Conservation (phyloP, 352 stramenopile genomes). For the Ophiocytium majus region DNA sequence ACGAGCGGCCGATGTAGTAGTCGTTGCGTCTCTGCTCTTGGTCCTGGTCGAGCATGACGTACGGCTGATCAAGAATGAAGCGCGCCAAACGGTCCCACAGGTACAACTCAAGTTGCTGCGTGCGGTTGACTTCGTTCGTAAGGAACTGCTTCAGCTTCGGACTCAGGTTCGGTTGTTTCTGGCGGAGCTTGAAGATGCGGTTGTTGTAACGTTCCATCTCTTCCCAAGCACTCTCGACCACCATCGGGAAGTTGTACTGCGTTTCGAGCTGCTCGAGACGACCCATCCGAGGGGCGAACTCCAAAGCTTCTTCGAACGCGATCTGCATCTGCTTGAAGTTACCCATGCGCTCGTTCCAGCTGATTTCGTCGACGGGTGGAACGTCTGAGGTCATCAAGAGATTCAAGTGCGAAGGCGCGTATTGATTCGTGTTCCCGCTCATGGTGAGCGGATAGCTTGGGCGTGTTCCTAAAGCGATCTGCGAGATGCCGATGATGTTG, state of each 20-base stretch:
- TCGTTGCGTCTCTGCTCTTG: not conserved
- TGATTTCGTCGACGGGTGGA: not conserved
- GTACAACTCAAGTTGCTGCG: constrained; percentile 3
- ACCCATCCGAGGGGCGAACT: not conserved
- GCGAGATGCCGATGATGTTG: not conserved
- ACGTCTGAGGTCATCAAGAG: not conserved
- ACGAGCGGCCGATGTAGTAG: constrained; percentile 7
- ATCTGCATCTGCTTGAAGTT: constrained; percentile 8
- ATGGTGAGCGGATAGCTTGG: not conserved
- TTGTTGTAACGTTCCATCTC: constrained; percentile 6
- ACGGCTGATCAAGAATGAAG: not conserved
- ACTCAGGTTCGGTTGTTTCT: not conserved
- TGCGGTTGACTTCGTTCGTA: not conserved
- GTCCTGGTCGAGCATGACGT: constrained; percentile 8
- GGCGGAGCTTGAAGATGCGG: not conserved
- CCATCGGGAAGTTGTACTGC: constrained; percentile 10
- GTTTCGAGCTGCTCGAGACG: constrained; percentile 11
- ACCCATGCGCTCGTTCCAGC: not conserved
- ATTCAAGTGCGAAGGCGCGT: not conserved
- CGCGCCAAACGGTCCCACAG: constrained; percentile 1
- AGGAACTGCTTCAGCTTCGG: constrained; percentile 7
- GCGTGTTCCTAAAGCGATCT: too few species aligned
- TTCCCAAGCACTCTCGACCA: not conserved
- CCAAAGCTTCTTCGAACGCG: not conserved
- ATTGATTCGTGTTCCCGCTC: not conserved